A percentile compares a stretch with the other conserved stretches of the same genome.
These are phyloP conservation scores for Telopea speciosissima DNA, from an alignment of 177 flowering plant species.

Conservation along the genomic window DNA sequence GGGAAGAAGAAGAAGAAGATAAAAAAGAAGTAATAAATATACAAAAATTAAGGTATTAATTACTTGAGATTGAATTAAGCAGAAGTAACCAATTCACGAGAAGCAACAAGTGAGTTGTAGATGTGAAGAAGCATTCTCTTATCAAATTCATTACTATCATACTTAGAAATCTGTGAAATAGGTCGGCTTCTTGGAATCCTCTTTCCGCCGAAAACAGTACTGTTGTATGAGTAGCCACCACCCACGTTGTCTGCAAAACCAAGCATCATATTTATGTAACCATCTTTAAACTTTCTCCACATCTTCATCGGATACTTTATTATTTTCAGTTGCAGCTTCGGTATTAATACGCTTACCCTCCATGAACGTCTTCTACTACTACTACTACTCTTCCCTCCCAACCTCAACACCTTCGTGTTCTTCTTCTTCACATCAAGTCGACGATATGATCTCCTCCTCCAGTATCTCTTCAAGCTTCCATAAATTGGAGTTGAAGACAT, in stretches of 20 bases:
- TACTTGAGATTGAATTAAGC: background rate
- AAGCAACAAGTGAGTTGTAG: constrained; percentile 19
- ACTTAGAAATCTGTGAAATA: constrained; percentile 5
- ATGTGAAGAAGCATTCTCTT: constrained; percentile 30
- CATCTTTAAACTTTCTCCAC: constrained; percentile 28
- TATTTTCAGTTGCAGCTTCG: constrained; percentile 19
- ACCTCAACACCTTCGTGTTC: background rate
- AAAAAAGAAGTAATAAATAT: background rate
- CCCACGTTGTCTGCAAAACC: constrained; percentile 27
- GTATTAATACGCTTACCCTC: constrained; percentile 23
- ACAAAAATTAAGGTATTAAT: background rate
- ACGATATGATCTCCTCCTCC: constrained; percentile 9
- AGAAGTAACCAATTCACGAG: constrained; percentile 2
- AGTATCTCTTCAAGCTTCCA: constrained; percentile 7
- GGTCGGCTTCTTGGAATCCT: constrained; percentile 23
- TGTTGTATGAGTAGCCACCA: constrained; percentile 19
- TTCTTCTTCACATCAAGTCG: constrained; percentile 4
- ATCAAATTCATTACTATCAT: constrained; percentile 21
- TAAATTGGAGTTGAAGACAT: background rate
- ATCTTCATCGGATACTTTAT: constrained; percentile 27
- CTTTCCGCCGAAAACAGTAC: constrained; percentile 20
- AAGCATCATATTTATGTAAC: constrained; percentile 36
- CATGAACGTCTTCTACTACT: constrained; percentile 13
- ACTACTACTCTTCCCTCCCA: background rate
- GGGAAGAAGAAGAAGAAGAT: background rate